Base-by-base conservation (phyloP, 768 basidiomycete genomes). In the Lactarius tabidus region DNA sequence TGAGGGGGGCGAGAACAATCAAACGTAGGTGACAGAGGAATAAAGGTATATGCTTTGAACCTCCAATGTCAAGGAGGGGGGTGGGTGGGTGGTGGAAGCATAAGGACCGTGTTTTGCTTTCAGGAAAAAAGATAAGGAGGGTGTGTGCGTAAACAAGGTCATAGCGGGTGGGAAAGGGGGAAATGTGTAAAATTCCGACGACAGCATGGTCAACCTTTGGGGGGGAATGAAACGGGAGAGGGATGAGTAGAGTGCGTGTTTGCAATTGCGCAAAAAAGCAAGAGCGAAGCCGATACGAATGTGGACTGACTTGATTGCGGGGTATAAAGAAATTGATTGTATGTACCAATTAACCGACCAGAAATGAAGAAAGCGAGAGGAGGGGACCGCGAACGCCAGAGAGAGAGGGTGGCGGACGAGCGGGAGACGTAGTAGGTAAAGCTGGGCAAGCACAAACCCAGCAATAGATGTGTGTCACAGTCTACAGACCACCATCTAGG, bases 401-500 rank as follows among this genome's bases (percentile, higher is more conserved):
- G 43, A 28, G 29, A 17, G 29, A 23, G 45, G n/a, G n/a, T n/a
- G n/a, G n/a, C n/a, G 41, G 35, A 62, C 61, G 53, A 41, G 35
- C 51, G 33, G 43, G 38, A 36, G 60, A 51, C 17, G 26, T 31
- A 20, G 38, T 51, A 57, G 41, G 57, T 23, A 20, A 45, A 45
- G 33, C 41, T 18, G 59, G 31, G 45, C 54, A n/a, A n/a, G n/a
- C n/a, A n/a, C n/a, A n/a, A 39, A 29, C 58, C 38, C 60, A 41
- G 57, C 57, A n/a, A 36, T 28, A 31, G 38, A 41, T 54, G 60
- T 33, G 33, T 8, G 33, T 53, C 54, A 29, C 41, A 43, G 56
- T 61, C 79, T 79, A 90, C 77, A 90, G 82, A 71, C 89, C 88
- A 66, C 90, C 92, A 73, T 96, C 93, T 69, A 98, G 81, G 43